Evolutionary conservation across 1,284 basidiomycete genomes (phyloP).

Genomic region (Leccinum glutinopallens): DNA sequence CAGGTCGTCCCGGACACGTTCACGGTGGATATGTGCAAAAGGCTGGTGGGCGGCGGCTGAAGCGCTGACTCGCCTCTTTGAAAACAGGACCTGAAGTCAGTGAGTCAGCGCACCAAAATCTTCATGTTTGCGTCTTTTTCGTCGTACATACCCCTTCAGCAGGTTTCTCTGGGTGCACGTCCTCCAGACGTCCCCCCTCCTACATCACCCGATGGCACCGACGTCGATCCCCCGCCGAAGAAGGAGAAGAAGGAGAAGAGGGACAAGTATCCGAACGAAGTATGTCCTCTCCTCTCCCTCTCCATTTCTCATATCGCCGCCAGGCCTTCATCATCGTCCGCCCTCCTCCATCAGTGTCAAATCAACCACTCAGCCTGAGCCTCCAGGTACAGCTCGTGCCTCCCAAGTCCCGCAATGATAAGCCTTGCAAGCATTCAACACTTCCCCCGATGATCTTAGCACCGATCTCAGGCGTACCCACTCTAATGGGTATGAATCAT

Average conservation of each 20-base stretch:
- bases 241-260: slow-evolving; percentile 53
- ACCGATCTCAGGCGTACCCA: slow-evolving; percentile 39
- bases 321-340: slow-evolving; percentile 87
- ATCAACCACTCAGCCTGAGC: slow-evolving; percentile 91
- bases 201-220: background rate
- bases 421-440: slow-evolving; percentile 43
- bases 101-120: no score
- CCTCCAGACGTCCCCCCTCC: slow-evolving; percentile 30
- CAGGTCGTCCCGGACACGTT: slow-evolving; percentile 59
- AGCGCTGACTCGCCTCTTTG: no score
- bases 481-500: slow-evolving; percentile 43
- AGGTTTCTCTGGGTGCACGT: slow-evolving; percentile 15
- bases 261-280: slow-evolving; percentile 57
- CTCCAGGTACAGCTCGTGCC: slow-evolving; percentile 93
- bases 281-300: slow-evolving; percentile 32
- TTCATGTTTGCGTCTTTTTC: slow-evolving; percentile 65
- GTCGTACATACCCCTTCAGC: slow-evolving; percentile 46
- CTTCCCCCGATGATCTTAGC: slow-evolving; percentile 23
- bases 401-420: slow-evolving; percentile 49
- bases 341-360: slow-evolving; percentile 80
- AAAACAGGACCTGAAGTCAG: no score
- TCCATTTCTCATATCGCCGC: slow-evolving; percentile 15
- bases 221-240: slow-evolving; percentile 31
- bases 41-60: slow-evolving; percentile 19
- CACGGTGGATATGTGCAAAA: slow-evolving; percentile 43